phyloP scores from a whole-genome alignment of 2,329 filamentous ascomycete genomes.

The Xylaria sp. region DNA sequence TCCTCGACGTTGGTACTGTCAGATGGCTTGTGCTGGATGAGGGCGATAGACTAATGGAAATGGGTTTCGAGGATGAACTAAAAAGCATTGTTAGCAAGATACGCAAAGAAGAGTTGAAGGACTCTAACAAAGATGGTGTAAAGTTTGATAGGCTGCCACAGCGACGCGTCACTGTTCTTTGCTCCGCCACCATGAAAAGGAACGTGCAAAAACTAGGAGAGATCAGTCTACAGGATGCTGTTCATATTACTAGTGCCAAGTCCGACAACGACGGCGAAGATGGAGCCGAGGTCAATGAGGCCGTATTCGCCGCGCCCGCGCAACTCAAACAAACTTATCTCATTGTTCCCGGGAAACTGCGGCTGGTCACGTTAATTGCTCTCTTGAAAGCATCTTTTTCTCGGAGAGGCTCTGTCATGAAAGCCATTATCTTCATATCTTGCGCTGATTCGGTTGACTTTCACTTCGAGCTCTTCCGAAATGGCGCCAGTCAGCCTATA shows the following conservation, averaged over 20 bases:
- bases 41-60: slow-evolving; percentile 97
- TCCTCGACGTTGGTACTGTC: slow-evolving; percentile 85
- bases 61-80: slow-evolving; percentile 95
- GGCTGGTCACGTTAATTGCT: slow-evolving; percentile 86
- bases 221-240: slow-evolving; percentile 92
- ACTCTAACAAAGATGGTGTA: slow-evolving; percentile 67
- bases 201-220: slow-evolving; percentile 93
- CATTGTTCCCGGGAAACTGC: slow-evolving; percentile 87
- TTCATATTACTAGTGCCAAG: slow-evolving; percentile 79
- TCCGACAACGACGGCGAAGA: slow-evolving; percentile 59
- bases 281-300: slow-evolving; percentile 59
- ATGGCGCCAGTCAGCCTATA: slow-evolving; percentile 42
- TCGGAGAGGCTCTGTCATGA: slow-evolving; percentile 91
- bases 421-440: slow-evolving; percentile 95
- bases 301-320: slow-evolving; percentile 81
- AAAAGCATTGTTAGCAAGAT: slow-evolving; percentile 86
- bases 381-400: slow-evolving; percentile 89
- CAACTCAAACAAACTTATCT: slow-evolving; percentile 94
- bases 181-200: slow-evolving; percentile 98
- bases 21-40: slow-evolving; percentile 96
- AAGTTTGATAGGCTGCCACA: slow-evolving; percentile 73
- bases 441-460: slow-evolving; percentile 98
- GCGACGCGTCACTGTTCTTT: slow-evolving; percentile 86
- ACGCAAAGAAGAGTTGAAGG: slow-evolving; percentile 69
- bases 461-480: slow-evolving; percentile 84